A percentile compares a stretch with the other conserved stretches of the same genome.
Conservation (phyloP, 495 filamentous ascomycete species). For the Aspergillus panamensis region DNA sequence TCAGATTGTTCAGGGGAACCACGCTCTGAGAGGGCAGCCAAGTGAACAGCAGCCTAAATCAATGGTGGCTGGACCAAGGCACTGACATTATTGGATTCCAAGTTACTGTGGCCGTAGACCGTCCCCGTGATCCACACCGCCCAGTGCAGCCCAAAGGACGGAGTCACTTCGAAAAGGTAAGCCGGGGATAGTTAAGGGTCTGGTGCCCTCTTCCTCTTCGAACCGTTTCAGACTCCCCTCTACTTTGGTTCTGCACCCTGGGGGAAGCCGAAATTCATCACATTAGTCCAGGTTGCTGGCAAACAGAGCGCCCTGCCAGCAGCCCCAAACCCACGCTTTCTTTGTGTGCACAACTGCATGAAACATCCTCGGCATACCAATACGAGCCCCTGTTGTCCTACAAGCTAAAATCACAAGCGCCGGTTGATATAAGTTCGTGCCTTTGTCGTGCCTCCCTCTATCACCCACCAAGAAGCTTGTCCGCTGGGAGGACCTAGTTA, state of each 20-base stretch:
- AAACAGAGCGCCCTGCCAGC: neutral
- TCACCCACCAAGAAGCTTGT: neutral
- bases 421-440: neutral
- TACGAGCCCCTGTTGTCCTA: neutral
- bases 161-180: constrained; percentile 10
- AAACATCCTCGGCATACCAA: constrained; percentile 19
- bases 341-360: constrained; percentile 17
- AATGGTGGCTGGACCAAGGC: constrained; percentile 3
- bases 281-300: constrained; percentile 8
- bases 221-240: neutral
- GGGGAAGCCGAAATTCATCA: neutral
- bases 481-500: neutral
- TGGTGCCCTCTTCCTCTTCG: neutral
- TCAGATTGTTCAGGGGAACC: constrained; percentile 11
- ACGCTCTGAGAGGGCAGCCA: neutral
- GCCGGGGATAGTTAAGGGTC: neutral
- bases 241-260: neutral
- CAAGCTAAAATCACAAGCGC: neutral
- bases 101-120: too few species aligned
- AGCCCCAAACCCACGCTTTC: constrained; percentile 5
- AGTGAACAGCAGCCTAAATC: neutral
- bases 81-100: too few species aligned
- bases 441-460: neutral
- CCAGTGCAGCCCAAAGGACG: constrained; percentile 8
- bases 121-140: constrained; percentile 32